These are phyloP conservation scores for Cryptococcus neoformans DNA, from an alignment of 1,284 basidiomycete species.

Conservation along the genomic window DNA sequence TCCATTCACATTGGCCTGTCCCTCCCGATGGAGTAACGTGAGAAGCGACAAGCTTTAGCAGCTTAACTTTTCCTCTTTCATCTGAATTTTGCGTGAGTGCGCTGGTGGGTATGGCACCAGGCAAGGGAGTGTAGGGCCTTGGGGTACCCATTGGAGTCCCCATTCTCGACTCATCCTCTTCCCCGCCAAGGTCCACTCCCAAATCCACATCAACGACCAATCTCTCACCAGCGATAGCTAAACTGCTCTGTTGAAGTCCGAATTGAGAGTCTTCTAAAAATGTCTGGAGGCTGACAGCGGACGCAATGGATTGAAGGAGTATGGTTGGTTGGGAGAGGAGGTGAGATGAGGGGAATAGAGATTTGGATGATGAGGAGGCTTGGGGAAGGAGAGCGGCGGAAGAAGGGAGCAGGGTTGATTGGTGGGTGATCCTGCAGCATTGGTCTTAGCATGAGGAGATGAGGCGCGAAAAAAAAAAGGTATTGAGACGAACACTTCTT, in stretches of 20 bases:
- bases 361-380: not conserved
- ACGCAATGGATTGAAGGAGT: constrained; percentile 29
- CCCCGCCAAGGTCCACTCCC: constrained; percentile 26
- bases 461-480: not conserved
- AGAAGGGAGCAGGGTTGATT: constrained; percentile 23
- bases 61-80: constrained; percentile 21
- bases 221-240: constrained; percentile 29
- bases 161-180: constrained; percentile 14
- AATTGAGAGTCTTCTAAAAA: constrained; percentile 46
- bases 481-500: constrained; percentile 26
- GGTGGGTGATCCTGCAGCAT: constrained; percentile 26
- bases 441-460: not conserved
- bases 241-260: constrained; percentile 32
- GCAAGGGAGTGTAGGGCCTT: not conserved
- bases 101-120: not conserved
- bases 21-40: constrained; percentile 28
- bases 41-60: constrained; percentile 33
- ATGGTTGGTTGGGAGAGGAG: constrained; percentile 16
- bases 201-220: constrained; percentile 46
- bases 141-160: not conserved
- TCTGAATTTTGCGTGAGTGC: not conserved
- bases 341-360: not conserved
- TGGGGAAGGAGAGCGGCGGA: constrained; percentile 1
- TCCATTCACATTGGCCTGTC: constrained; percentile 32
- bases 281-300: constrained; percentile 29